These are phyloP conservation scores for Eucalyptus leucophloia DNA, from an alignment of 345 rosid species.

Conservation along the genomic window DNA sequence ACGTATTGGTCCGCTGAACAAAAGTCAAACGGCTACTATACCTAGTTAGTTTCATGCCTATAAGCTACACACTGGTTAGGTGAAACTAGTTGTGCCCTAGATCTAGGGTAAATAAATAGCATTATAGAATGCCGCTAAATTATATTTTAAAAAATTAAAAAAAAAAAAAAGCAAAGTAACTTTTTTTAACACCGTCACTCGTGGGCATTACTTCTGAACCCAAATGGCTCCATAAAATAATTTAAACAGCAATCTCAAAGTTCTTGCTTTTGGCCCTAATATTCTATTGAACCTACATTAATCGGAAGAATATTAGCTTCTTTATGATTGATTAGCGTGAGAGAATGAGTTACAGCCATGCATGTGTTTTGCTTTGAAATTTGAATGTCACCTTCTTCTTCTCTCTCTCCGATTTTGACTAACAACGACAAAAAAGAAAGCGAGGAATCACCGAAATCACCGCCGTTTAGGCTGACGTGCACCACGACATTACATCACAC, in stretches of 20 bases:
- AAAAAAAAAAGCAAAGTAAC: not conserved
- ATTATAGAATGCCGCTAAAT: not conserved
- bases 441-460: conserved; percentile 62
- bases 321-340: conserved; percentile 40
- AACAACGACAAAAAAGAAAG: conserved; percentile 25
- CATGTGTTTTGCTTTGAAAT: conserved; percentile 26
- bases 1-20: not conserved
- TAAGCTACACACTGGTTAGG: not conserved
- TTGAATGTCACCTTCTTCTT: conserved; percentile 7
- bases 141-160: not conserved
- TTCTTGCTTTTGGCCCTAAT: not conserved
- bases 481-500: conserved; percentile 16
- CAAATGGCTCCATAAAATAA: not conserved
- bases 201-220: not conserved
- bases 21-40: not conserved
- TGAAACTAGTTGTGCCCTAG: not conserved
- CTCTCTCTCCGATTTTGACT: not conserved
- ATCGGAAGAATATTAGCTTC: conserved; percentile 42
- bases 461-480: conserved; percentile 64
- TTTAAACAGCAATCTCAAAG: not conserved
- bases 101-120: not conserved
- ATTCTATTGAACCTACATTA: not conserved
- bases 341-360: conserved; percentile 6
- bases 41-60: not conserved
- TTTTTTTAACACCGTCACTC: not conserved